Evolutionary conservation across 2,329 filamentous ascomycete genomes (phyloP).

Genomic region (Aureobasidium sp.): DNA sequence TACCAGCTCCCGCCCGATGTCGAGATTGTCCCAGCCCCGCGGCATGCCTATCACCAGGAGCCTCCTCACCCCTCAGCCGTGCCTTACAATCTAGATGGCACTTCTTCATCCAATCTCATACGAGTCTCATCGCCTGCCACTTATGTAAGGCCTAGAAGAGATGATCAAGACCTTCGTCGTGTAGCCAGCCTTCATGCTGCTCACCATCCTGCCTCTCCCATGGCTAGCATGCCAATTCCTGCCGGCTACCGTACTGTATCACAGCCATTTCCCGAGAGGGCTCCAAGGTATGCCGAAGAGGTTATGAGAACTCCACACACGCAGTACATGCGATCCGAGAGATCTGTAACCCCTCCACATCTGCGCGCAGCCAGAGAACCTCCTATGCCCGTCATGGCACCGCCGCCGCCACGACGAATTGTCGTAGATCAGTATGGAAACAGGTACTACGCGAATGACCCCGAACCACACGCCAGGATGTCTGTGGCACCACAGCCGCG

Average conservation of each 20-base stretch:
- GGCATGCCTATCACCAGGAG: slow-evolving; percentile 39
- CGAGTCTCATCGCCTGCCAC: slow-evolving; percentile 32
- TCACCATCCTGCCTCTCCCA: slow-evolving; percentile 38
- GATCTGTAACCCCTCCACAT: slow-evolving; percentile 36
- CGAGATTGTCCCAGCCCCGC: slow-evolving; percentile 36
- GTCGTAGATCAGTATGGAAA: slow-evolving; percentile 78
- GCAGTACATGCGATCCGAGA: slow-evolving; percentile 35
- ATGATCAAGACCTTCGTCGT: slow-evolving; percentile 41
- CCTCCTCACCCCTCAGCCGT: slow-evolving; percentile 25
- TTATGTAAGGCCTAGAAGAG: slow-evolving; percentile 33
- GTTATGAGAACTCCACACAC: slow-evolving; percentile 31
- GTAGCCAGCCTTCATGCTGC: slow-evolving; percentile 44
- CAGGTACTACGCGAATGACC: slow-evolving; percentile 56
- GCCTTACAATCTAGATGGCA: slow-evolving; percentile 29
- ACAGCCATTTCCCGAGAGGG: slow-evolving; percentile 31
- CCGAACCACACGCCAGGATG: slow-evolving; percentile 38
- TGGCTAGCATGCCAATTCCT: slow-evolving; percentile 34
- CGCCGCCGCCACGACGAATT: slow-evolving; percentile 50
- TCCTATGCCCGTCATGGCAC: slow-evolving; percentile 38
- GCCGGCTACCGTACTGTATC: slow-evolving; percentile 37
- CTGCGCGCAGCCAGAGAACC: slow-evolving; percentile 22
- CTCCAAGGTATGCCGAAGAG: slow-evolving; percentile 29
- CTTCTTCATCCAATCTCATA: slow-evolving; percentile 33
- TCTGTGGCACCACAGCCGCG: slow-evolving; percentile 46
- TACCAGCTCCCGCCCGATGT: slow-evolving; percentile 32